phyloP scores from a whole-genome alignment of 768 basidiomycete genomes.

The Tephrocybe sp. region DNA sequence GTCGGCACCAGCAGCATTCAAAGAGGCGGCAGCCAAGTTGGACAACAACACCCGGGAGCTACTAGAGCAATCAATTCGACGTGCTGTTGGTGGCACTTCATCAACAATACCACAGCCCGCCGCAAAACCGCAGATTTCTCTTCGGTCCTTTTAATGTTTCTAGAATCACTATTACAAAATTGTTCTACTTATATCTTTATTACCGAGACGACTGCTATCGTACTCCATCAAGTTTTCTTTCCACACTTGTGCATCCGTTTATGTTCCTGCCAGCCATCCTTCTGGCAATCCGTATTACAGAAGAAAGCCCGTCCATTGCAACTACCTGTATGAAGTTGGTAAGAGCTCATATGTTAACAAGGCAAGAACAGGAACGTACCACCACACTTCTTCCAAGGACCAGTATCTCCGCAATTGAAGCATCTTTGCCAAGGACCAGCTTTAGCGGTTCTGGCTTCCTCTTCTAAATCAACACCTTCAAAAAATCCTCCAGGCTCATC shows the following conservation, averaged over 20 bases:
- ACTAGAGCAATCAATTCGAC: slow-evolving; percentile 77
- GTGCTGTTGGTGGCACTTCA: slow-evolving; percentile 56
- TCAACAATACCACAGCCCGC: slow-evolving; percentile 29
- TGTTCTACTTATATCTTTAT: background rate
- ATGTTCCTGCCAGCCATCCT: slow-evolving; percentile 32
- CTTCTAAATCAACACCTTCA: slow-evolving; percentile 33
- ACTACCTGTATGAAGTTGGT: background rate
- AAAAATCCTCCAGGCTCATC: slow-evolving; percentile 35
- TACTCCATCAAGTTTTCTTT: slow-evolving; percentile 13
- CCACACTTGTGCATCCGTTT: slow-evolving; percentile 23
- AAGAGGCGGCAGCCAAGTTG: slow-evolving; percentile 74
- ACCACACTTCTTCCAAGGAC: slow-evolving; percentile 38
- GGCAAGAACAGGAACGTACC: slow-evolving; percentile 22
- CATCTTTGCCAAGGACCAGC: slow-evolving; percentile 41
- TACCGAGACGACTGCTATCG: background rate
- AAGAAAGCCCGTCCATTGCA: slow-evolving; percentile 28
- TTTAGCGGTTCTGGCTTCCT: slow-evolving; percentile 32
- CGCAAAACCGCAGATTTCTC: slow-evolving; percentile 74
- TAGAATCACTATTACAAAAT: too few relatives aligned
- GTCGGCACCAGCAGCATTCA: slow-evolving; percentile 72
- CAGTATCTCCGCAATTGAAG: slow-evolving; percentile 35
- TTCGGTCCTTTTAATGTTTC: slow-evolving; percentile 58
- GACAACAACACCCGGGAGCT: slow-evolving; percentile 53
- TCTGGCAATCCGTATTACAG: slow-evolving; percentile 25
- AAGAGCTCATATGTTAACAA: background rate